Evolutionary conservation across 225 moss, liverwort and hornwort species (phyloP).

Genomic region (Pleurozium schreberi): DNA sequence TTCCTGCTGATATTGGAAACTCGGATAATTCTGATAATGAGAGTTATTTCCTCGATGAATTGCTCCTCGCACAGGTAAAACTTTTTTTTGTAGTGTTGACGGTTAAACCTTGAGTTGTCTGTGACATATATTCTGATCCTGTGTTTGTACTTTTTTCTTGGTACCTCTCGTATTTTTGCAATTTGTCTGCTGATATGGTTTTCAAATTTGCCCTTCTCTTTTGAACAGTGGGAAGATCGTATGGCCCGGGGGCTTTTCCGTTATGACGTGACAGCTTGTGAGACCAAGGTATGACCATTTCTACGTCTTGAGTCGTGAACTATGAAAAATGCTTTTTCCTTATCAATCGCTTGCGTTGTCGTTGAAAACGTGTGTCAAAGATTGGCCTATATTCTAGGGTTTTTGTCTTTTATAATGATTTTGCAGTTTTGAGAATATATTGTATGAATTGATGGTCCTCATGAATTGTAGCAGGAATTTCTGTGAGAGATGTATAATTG

Average conservation of each 20-base stretch:
- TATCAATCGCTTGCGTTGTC: not conserved
- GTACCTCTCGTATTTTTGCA: not conserved
- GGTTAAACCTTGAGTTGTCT: not conserved
- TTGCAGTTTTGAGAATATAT: not conserved
- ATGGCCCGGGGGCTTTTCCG: slow-evolving; percentile 62
- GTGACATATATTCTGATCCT: not conserved
- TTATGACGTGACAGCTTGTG: slow-evolving; percentile 80
- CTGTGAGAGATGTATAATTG: not conserved
- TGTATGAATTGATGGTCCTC: not conserved
- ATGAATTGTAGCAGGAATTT: not conserved
- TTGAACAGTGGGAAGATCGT: slow-evolving; percentile 75
- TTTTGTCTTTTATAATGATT: not conserved
- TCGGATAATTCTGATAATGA: not conserved
- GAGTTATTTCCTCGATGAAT: slow-evolving; percentile 44
- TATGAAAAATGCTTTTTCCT: not conserved
- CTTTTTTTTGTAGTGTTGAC: not conserved
- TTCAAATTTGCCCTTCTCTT: not conserved
- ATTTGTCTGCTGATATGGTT: not conserved
- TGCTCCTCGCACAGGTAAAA: slow-evolving; percentile 57
- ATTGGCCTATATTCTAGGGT: not conserved
- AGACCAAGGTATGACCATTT: slow-evolving; percentile 51
- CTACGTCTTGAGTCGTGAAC: not conserved
- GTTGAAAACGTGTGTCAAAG: not conserved
- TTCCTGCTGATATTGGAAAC: not conserved
- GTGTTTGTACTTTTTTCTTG: not conserved